Conservation (phyloP, 441 rosid species). For the Euphorbia schlechtendalii region DNA sequence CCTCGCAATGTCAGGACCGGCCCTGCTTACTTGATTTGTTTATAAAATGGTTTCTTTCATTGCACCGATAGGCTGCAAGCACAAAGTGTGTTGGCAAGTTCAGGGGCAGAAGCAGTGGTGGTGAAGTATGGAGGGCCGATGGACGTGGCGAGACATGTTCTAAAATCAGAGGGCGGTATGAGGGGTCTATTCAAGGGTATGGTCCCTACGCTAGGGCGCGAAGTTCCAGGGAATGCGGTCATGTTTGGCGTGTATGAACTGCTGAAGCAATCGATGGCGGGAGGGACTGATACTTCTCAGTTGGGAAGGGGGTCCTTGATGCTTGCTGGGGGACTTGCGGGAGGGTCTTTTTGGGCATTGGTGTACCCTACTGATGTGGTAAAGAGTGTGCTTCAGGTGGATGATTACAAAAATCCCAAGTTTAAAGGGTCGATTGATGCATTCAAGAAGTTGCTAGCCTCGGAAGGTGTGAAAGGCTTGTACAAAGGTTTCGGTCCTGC, state of each 20-base stretch:
- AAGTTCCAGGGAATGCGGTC: conserved; percentile 83
- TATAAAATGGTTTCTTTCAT: conserved; percentile 5
- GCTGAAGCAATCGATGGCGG: conserved; percentile 64
- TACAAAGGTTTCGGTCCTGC: conserved; percentile 94
- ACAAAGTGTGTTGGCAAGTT: conserved; percentile 56
- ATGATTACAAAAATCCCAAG: conserved; percentile 73
- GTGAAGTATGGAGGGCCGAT: conserved; percentile 90
- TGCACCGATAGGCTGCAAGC: conserved; percentile 73
- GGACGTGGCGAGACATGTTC: conserved; percentile 86
- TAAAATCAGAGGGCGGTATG: conserved; percentile 71
- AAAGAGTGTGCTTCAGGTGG: conserved; percentile 90
- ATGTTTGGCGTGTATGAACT: conserved; percentile 85
- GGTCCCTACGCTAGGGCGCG: conserved; percentile 82
- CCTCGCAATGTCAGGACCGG: too few species aligned
- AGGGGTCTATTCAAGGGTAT: conserved; percentile 87
- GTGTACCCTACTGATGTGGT: conserved; percentile 91
- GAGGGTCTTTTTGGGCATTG: conserved; percentile 67
- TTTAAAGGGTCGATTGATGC: conserved; percentile 71
- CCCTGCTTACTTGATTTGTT: background rate
- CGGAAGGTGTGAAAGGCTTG: conserved; percentile 80
- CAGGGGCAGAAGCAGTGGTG: conserved; percentile 46
- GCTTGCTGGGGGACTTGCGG: conserved; percentile 84
- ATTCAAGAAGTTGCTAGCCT: conserved; percentile 55
- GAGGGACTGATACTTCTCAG: too few species aligned
- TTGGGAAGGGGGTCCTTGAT: conserved; percentile 78